Evolutionary conservation across 805 yeast genomes (phyloP).

Genomic region (Cyberlindnera mississippiensis): DNA sequence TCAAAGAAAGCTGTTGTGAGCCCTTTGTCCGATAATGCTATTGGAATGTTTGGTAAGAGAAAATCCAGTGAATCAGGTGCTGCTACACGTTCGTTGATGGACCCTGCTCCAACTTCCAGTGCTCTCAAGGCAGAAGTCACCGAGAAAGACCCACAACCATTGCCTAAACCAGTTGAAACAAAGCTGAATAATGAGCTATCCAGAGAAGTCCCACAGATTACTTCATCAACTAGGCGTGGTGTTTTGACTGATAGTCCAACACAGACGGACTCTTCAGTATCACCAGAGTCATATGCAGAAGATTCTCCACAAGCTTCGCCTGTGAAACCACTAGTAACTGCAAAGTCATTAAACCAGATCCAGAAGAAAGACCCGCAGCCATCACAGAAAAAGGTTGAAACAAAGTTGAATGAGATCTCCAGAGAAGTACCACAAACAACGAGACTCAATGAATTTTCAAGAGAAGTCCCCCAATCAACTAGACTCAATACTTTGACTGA

Average conservation of each 20-base stretch:
- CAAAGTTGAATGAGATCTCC: background rate
- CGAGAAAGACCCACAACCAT: too few relatives aligned
- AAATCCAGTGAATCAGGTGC: slow-evolving; percentile 12
- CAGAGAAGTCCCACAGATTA: background rate
- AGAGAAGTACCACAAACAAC: too few relatives aligned
- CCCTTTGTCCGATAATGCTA: slow-evolving; percentile 20
- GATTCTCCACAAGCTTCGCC: background rate
- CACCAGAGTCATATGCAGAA: background rate
- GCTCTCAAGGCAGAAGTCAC: background rate
- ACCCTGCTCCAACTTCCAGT: background rate
- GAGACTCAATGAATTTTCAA: background rate
- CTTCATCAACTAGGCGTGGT: background rate
- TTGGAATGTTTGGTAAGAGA: slow-evolving; percentile 22
- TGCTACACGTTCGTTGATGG: slow-evolving; percentile 2
- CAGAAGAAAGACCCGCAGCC: too few relatives aligned
- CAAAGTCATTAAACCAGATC: too few relatives aligned
- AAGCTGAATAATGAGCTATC: background rate
- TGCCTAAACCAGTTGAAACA: background rate
- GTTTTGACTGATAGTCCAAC: background rate
- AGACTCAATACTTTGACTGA: background rate
- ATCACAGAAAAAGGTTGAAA: background rate
- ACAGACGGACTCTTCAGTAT: background rate
- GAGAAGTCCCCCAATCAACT: background rate
- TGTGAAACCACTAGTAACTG: background rate
- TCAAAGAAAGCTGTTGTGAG: slow-evolving; percentile 19